Base-by-base conservation (phyloP, 495 filamentous ascomycete genomes). In the Penicillium atrosanguineum region DNA sequence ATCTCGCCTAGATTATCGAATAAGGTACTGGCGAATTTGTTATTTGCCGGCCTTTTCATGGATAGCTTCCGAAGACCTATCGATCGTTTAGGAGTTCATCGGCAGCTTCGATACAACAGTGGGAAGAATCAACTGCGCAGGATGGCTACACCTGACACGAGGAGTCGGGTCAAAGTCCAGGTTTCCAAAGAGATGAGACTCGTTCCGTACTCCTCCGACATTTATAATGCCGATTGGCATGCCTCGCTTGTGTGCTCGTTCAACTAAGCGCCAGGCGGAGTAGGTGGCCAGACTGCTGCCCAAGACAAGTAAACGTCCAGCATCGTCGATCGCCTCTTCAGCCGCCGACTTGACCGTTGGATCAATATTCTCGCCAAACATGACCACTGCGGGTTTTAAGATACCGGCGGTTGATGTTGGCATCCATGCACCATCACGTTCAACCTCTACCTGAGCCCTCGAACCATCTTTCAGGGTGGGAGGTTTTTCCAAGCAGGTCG, bases 221-320 rank as follows among this genome's bases (percentile, higher is more conserved):
- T 93, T 95, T 48, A 95, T 73, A 45, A 95, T 83, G 0, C 82
- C 93, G 64, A 97, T 86, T 3, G 90, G 87, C 84, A 92, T 92
- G 8, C 86, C 87, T 57, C 81, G 76, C 57, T 91, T 87, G 53
- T 86, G 87, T 8, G 93, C 93, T 51, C 85, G 74, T 76, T 89
- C 92, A 7, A 87, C 91, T 36, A 98, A 65, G 55, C 93, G 79
- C 90, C 91, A 98, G 1, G 94, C 94, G 7, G 90, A 96, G 68
- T 92, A 97, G 0, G 94, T 97, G 8, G 94, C 94, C 44, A 98
- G 75, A 60, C 89, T 95, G 38, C 87, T 96, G 8, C 91, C 94
- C 14, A 97, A 65, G 15, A 97, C 80, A 26, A 98, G 76, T 20
- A 98, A 67, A 28, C 81, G 76, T 15, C 81, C 82, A 8, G 92